Percentiles rank a stretch among this genome's conserved stretches.
These are phyloP conservation scores for Cryptococcus wingfieldii DNA, from an alignment of 1,284 basidiomycete genomes.

Conservation along the genomic window DNA sequence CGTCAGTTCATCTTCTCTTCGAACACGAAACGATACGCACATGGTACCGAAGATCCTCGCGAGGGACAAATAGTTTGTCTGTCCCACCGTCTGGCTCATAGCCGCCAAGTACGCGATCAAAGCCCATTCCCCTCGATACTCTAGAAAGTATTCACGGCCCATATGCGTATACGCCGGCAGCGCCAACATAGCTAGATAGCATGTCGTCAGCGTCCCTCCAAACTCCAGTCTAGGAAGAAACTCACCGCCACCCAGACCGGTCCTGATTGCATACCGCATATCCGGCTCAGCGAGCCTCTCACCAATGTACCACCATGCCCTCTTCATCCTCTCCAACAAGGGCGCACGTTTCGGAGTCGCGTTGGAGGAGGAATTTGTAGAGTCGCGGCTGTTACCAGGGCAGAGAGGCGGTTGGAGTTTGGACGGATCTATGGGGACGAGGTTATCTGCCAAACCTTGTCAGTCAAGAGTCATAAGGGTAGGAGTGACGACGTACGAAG, in stretches of 20 bases:
- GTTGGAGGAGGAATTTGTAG: conserved; percentile 76
- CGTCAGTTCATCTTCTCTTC: not conserved
- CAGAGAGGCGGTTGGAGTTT: conserved; percentile 61
- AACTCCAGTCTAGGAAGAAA: not conserved
- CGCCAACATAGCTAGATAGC: conserved; percentile 62
- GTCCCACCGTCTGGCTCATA: conserved; percentile 72
- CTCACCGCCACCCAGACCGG: conserved; percentile 54
- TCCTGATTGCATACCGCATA: conserved; percentile 82
- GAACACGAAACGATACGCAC: conserved; percentile 51
- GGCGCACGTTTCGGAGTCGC: conserved; percentile 61
- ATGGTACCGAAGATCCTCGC: conserved; percentile 78
- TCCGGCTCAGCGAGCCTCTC: conserved; percentile 68
- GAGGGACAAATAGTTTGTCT: conserved; percentile 70
- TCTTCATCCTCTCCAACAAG: conserved; percentile 60
- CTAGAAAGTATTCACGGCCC: conserved; percentile 71
- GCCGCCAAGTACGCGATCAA: conserved; percentile 87
- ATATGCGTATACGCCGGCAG: conserved; percentile 77
- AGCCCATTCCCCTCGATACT: conserved; percentile 87
- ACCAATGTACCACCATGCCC: conserved; percentile 70
- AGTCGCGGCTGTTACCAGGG: conserved; percentile 74
- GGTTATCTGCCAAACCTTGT: conserved; percentile 53
- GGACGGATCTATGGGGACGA: conserved; percentile 59
- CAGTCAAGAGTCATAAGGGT: not conserved
- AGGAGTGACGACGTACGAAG: conserved; percentile 26
- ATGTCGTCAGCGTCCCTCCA: not conserved